Evolutionary conservation across 164 flowering plant genomes (phyloP), one percentile per base, ranked within the genome.

Genomic region (Tetrastigma voinierianum): DNA sequence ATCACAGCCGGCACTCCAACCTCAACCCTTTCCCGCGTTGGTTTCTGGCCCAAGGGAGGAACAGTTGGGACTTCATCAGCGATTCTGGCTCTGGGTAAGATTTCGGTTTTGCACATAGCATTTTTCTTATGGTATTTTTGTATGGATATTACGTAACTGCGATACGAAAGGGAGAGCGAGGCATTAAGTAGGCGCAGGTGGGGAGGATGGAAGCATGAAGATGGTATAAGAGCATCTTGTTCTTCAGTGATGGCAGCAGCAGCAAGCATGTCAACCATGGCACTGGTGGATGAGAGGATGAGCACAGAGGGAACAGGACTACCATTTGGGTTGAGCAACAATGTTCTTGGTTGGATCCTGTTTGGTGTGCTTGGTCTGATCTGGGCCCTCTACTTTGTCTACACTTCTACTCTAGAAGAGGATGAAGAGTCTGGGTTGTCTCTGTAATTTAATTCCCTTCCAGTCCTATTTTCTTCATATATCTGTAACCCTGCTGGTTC

Each of bases 351-450:
- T 19, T 94, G 98, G 98, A 84, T 91, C 80, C 82, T 94, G n/a
- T 76, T 91, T 18, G 98, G 95, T 55, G 87, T 90, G 24, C 90
- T 90, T 74, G 98, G 76, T 61, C 83, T 94, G 64, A 89, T 90
- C 54, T 94, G 98, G 98, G 18, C 92, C 56, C 75, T 87, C 70
- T 94, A 86, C 81, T 57, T 81, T 43, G 24, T 70, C 43, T 94
- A 94, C 86, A 74, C 88, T 59, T 69, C 89, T 24, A 24, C 74
- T 67, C 96, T 94, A 72, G 97, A 94, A 3, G 98, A 94, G 75
- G 98, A 94, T 64, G 98, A 94, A 65, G 97, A 91, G 53, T 91
- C 97, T n/a, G 98, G 98, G 11, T 71, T 94, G 73, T 94, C 85
- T 51, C 85, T 81, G 40, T 32, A 32, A 32, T 40, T 16, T 9